phyloP scores from a whole-genome alignment of 2,329 filamentous ascomycete species.

The Dothiorella sarmentorum region DNA sequence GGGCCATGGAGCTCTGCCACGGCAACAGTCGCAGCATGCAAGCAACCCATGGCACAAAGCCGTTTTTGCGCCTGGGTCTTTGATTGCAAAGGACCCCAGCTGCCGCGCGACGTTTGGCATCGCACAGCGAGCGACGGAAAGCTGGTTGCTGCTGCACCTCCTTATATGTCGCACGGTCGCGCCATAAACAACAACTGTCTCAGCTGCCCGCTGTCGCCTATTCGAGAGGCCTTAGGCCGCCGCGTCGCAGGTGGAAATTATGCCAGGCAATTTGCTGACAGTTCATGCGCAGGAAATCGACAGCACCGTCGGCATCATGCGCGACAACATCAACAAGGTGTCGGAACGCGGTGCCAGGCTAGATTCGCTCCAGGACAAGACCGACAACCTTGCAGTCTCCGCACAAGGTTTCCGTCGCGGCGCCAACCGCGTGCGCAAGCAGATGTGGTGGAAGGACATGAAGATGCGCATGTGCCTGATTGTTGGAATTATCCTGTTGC shows the following conservation, averaged over 20 bases:
- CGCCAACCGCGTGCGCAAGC: slow-evolving; percentile 85
- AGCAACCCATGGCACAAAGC: slow-evolving; percentile 1
- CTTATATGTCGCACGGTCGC: slow-evolving; percentile 13
- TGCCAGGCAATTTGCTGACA: background rate
- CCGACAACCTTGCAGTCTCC: slow-evolving; percentile 84
- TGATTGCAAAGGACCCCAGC: slow-evolving; percentile 1
- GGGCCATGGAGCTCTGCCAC: slow-evolving; percentile 6
- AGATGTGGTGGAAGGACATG: slow-evolving; percentile 99
- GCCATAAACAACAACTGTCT: slow-evolving; percentile 2
- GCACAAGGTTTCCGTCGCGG: slow-evolving; percentile 94
- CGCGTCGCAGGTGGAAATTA: background rate
- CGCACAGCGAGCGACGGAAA: background rate
- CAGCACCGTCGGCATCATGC: slow-evolving; percentile 91
- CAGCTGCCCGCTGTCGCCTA: background rate
- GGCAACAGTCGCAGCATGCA: background rate
- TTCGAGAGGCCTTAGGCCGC: background rate
- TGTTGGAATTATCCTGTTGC: slow-evolving; percentile 82
- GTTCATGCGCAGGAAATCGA: slow-evolving; percentile 76
- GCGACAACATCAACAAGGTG: slow-evolving; percentile 95
- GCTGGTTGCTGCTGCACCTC: slow-evolving; percentile 8
- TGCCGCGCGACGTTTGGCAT: background rate
- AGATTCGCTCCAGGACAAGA: slow-evolving; percentile 88
- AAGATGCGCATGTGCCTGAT: slow-evolving; percentile 99
- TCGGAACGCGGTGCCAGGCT: slow-evolving; percentile 87
- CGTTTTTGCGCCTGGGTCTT: background rate